Base-by-base conservation (phyloP, 2,329 filamentous ascomycete genomes). In the Microdochium bolleyi region DNA sequence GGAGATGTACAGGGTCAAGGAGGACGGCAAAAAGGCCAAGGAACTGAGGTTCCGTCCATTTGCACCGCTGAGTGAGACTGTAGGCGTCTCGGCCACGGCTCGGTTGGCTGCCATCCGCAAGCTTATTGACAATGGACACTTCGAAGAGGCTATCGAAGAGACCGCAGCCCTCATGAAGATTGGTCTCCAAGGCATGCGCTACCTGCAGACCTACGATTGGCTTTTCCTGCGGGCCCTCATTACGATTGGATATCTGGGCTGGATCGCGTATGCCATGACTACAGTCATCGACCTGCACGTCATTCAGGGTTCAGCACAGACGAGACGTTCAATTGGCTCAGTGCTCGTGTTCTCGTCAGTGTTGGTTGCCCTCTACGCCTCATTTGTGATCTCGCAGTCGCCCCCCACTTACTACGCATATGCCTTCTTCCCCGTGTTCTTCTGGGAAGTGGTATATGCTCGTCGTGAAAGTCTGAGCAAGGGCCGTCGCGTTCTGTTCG, bases 161-260 rank as follows among this genome's bases (percentile, higher is more conserved):
- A 90, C 89, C 1, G 84, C 87, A 44, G 80, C 84, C 25, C 76
- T 99, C 14, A 88, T 97, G 55, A 80, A 87, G 54, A 72, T 89
- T 50, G 87, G 84, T 1, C 77, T 99, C 1, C 81, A 90, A 56
- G 94, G 94, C 8, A 74, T 99, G 55, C 83, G 94, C 50, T 99
- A 99, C 67, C 78, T 99, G 24, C 94, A 99, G 69, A 99, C 92
- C 0, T 99, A 99, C 63, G 94, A 99, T 72, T 99, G 94, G 94
- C 77, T 99, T 2, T 99, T 99, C 70, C 73, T 99, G 34, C 81
- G 94, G 55, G 87, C 89, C 2, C 77, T 99, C 50, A 87, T 99
- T 55, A 96, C 94, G 2, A 66, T 88, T 13, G 94, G 94, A 19
- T 99, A 97, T 63, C 73, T 97, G 8, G 94, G 94, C 21, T 99